Base-by-base conservation (phyloP, 176 grass and related monocot genomes). In the Carex pumila region DNA sequence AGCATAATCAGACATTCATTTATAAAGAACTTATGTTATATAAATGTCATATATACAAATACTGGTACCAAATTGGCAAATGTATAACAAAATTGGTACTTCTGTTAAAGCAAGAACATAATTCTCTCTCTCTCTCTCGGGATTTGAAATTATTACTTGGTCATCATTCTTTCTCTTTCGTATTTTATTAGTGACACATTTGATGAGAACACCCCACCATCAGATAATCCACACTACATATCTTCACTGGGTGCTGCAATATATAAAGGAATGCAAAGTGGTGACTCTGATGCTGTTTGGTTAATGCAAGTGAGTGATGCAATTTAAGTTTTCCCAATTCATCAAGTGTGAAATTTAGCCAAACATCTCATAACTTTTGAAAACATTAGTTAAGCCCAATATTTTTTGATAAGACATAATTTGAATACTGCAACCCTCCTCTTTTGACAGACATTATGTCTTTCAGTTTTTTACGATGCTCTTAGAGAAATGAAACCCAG, bases 171-270 rank as follows among this genome's bases (percentile, higher is more conserved):
- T 66, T 79, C 29, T 22, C n/a, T 79, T 75, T 85, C 80, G 15
- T 76, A n/a, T 88, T 25, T 84, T 31, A 80, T 22, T 72, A 97
- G 94, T 85, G 94, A 97, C 73, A 97, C 91, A 79, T 97, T 97
- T 93, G 94, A 97, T 84, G 94, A 97, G 79, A 97, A 97, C 61
- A 91, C 91, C 34, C 94, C 94, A 85, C 94, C 94, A 54, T 43
- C 89, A 69, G 89, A 84, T 82, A 87, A 97, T 56, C 91, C 94
- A n/a, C 88, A 91, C 3, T 97, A 97, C 70, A 91, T 97, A 61
- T 91, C 91, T 90, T 91, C 88, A 4, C 79, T 97, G 87, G 94
- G 94, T 88, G 89, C 91, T 88, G 89, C 94, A 79, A 90, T 92
- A 65, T 97, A 91, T 85, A 77, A 85, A 85, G 94, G 88, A 87